These are phyloP conservation scores for Dioscorea alata DNA, from an alignment of 106 monocot species.

Conservation along the genomic window DNA sequence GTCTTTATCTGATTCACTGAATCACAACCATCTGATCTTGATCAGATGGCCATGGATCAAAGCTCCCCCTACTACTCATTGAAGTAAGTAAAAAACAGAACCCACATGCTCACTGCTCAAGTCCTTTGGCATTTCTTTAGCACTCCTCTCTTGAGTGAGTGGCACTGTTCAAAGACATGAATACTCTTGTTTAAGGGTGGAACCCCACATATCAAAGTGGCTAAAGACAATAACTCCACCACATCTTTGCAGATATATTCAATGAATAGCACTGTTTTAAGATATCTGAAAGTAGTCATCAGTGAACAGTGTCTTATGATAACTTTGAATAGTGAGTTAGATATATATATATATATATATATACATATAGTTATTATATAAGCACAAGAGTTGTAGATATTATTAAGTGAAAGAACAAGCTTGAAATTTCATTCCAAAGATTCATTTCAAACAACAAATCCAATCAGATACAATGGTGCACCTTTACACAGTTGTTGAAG, in stretches of 20 bases:
- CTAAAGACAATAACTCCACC: too few relatives aligned
- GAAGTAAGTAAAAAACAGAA: constrained; percentile 8
- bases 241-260: too few relatives aligned
- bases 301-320: too few relatives aligned
- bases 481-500: constrained; percentile 11
- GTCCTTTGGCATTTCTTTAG: neutral
- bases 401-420: neutral
- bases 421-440: neutral
- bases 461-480: constrained; percentile 6
- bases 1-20: neutral
- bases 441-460: constrained; percentile 4
- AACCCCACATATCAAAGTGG: too few relatives aligned
- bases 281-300: too few relatives aligned
- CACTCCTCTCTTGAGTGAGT: too few relatives aligned
- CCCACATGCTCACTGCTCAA: constrained; percentile 6
- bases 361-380: too few relatives aligned
- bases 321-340: too few relatives aligned
- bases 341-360: too few relatives aligned
- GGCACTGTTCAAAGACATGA: too few relatives aligned
- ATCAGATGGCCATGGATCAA: neutral
- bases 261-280: too few relatives aligned
- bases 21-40: neutral
- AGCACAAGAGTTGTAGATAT: neutral
- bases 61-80: neutral
- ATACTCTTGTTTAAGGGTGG: too few relatives aligned